These are phyloP conservation scores for Penicillium sp. DNA, from an alignment of 2,329 filamentous ascomycete species.

Conservation along the genomic window DNA sequence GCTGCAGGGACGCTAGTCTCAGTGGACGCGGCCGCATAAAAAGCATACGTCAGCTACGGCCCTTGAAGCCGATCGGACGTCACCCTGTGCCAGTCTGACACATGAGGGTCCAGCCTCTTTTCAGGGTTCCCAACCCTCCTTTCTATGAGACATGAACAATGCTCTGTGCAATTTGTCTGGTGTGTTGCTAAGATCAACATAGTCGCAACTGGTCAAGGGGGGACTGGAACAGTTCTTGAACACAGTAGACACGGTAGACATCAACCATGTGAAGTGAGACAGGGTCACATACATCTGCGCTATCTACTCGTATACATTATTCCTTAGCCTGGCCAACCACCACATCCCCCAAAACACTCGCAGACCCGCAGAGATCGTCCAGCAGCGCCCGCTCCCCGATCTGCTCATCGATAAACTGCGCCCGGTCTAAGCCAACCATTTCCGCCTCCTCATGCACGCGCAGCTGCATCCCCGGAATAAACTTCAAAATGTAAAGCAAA, in stretches of 20 bases:
- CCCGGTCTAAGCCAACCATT: slow-evolving; percentile 56
- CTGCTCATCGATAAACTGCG: slow-evolving; percentile 60
- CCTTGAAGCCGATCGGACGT: neutral
- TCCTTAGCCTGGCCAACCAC: slow-evolving; percentile 1
- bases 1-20: neutral
- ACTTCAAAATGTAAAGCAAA: slow-evolving; percentile 56
- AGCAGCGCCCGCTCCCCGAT: slow-evolving; percentile 55
- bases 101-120: neutral
- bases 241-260: too few relatives aligned
- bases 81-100: neutral
- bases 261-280: neutral
- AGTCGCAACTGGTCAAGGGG: too few relatives aligned
- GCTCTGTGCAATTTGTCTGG: neutral
- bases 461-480: slow-evolving; percentile 56
- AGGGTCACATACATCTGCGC: neutral
- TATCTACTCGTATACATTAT: neutral
- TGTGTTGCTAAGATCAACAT: too few relatives aligned
- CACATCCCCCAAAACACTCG: slow-evolving; percentile 12
- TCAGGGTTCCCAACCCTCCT: neutral
- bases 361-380: slow-evolving; percentile 20
- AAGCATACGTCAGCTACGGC: neutral
- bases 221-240: too few relatives aligned
- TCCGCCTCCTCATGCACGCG: slow-evolving; percentile 58
- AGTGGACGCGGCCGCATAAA: neutral
- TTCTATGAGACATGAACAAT: neutral